These are phyloP conservation scores for Angomonas desouzai DNA, from an alignment of 208 protist species.

Conservation along the genomic window DNA sequence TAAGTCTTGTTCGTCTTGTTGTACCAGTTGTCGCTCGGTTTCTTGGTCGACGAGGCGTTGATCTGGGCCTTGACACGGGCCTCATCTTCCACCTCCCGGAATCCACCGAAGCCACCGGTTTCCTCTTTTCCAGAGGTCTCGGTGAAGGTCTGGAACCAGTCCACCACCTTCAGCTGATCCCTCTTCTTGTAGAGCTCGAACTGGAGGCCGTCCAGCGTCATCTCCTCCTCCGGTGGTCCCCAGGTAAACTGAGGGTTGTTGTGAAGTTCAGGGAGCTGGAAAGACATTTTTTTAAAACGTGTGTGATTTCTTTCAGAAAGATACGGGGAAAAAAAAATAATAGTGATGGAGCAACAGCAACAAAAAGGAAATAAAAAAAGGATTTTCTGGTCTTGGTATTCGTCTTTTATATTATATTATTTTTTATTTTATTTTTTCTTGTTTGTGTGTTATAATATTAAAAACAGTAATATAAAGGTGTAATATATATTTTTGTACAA, in stretches of 20 bases:
- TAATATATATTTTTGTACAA: no score
- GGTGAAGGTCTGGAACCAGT: conserved; percentile 42
- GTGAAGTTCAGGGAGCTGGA: conserved; percentile 67
- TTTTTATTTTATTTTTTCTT: no score
- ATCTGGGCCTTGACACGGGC: conserved; percentile 45
- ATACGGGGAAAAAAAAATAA: background rate
- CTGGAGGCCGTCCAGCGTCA: conserved; percentile 47
- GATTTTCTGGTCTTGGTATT: no score
- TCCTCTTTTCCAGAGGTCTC: conserved; percentile 24
- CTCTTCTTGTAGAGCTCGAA: conserved; percentile 71
- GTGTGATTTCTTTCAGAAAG: no score
- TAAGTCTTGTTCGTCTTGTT: conserved; percentile 34
- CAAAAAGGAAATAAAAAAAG: conserved; percentile 5
- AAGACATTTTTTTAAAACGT: conserved; percentile 6
- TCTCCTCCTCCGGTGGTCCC: conserved; percentile 76
- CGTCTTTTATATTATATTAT: no score
- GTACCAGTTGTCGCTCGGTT: conserved; percentile 18
- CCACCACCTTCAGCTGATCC: conserved; percentile 37
- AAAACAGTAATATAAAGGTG: no score
- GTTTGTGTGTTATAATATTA: no score
- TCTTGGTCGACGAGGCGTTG: conserved; percentile 27
- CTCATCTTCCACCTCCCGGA: conserved; percentile 66
- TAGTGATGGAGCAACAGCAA: background rate
- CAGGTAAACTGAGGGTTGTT: conserved; percentile 68
- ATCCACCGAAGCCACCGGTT: conserved; percentile 35